Conservation (phyloP, 306 rosid species). For the Dalbergia cochinchinensis region DNA sequence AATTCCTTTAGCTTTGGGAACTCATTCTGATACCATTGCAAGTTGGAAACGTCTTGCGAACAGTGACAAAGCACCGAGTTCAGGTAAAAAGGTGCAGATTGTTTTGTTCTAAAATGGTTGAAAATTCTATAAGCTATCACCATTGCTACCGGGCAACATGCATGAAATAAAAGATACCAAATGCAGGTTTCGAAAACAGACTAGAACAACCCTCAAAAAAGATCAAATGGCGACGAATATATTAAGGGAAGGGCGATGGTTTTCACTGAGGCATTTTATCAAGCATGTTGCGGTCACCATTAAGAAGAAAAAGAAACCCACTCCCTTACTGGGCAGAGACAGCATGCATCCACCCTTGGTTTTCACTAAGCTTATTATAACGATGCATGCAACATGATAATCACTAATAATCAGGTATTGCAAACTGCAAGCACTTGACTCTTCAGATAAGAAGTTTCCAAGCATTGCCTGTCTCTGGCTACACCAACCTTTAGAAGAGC, state of each 20-base stretch:
- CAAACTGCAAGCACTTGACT: too few relatives aligned
- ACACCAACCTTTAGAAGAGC: too few relatives aligned
- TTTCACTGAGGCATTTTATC: neutral
- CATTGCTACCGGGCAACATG: neutral
- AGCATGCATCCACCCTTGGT: too few relatives aligned
- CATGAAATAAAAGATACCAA: neutral
- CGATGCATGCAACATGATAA: too few relatives aligned
- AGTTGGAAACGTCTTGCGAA: conserved; percentile 53
- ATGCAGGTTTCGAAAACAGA: neutral
- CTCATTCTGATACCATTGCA: conserved; percentile 54
- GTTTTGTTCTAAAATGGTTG: conserved; percentile 43
- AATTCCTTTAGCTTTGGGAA: conserved; percentile 51
- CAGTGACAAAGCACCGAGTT: conserved; percentile 60
- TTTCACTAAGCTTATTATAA: too few relatives aligned
- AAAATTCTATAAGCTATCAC: conserved; percentile 45
- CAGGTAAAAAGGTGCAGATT: conserved; percentile 47
- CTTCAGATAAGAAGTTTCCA: too few relatives aligned
- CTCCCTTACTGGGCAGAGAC: too few relatives aligned
- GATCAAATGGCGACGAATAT: too few relatives aligned
- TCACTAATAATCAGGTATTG: too few relatives aligned
- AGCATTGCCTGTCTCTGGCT: too few relatives aligned
- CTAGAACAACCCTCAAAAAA: too few relatives aligned
- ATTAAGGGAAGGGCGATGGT: neutral
- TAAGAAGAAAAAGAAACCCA: too few relatives aligned
- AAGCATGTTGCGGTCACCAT: neutral